phyloP scores from a whole-genome alignment of 768 basidiomycete species.

The Nidula microcarpa region DNA sequence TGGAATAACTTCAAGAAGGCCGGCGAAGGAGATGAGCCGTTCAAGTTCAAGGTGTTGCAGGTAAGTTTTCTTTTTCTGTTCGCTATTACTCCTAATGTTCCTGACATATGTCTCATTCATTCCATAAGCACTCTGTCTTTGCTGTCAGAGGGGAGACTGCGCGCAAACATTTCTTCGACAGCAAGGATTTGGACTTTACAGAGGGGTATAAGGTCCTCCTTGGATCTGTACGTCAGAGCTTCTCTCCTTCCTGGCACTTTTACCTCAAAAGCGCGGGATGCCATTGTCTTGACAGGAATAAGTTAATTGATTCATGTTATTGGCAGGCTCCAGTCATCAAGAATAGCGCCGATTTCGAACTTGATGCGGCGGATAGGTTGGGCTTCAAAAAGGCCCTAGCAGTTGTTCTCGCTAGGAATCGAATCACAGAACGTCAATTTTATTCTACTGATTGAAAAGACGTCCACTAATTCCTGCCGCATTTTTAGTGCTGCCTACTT shows the following conservation, averaged over 20 bases:
- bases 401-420: neutral
- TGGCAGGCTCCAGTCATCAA: too few species aligned
- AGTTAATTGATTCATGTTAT: too few species aligned
- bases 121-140: conserved; percentile 17
- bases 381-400: too few species aligned
- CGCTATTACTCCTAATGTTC: too few species aligned
- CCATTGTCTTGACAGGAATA: too few species aligned
- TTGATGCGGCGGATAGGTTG: too few species aligned
- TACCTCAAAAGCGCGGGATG: too few species aligned
- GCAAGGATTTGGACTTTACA: conserved; percentile 19
- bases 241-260: neutral
- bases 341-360: too few species aligned
- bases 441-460: too few species aligned
- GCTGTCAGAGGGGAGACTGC: conserved; percentile 27
- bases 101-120: neutral
- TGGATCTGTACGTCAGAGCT: conserved; percentile 19
- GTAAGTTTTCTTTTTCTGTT: conserved; percentile 9
- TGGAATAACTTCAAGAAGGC: conserved; percentile 18
- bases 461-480: neutral
- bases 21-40: conserved; percentile 15
- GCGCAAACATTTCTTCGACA: conserved; percentile 25
- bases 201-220: conserved; percentile 32
- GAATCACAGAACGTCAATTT: too few species aligned
- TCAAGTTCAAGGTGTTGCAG: conserved; percentile 24
- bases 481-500: conserved; percentile 18